Base-by-base conservation (phyloP, 2,329 filamentous ascomycete species). In the Alternaria gaisen region DNA sequence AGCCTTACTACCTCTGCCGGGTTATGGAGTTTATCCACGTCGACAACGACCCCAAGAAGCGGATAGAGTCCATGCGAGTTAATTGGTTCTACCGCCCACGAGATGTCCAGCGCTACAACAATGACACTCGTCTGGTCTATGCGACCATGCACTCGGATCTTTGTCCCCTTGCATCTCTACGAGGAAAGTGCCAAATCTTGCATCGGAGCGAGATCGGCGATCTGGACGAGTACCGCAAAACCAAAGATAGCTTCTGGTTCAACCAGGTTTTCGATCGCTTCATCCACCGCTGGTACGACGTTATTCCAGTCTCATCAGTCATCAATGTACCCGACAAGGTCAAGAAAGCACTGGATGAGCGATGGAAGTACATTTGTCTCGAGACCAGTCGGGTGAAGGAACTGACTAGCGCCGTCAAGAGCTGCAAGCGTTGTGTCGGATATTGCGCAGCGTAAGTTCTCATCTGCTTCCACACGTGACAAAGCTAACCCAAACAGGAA, bases 51-150 rank as follows among this genome's bases (percentile, higher is more conserved):
- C 81, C 84, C 36, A 85, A 84, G 56, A 87, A 88, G 60, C 90
- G 91, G 1, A 89, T 99, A 66, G 94, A 97, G 76, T 89, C 92
- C 42, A 81, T 99, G 72, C 90, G 94, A 69, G 91, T 98, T 75
- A 99, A 99, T 82, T 99, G 95, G 95, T 97, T 94, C 80, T 98
- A 98, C 79, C 89, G 95, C 41, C 94, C 95, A 58, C 93, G 95
- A 80, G 95, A 99, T 81, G 97, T 98, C 75, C 92, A 92, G 69
- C 92, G 94, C 70, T 95, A 94, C 81, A 90, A 92, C 70, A 90
- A 91, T 77, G 95, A 99, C 83, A 94, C 92, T 61, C 91, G 95
- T 64, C 85, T 94, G 72, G 88, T 99, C 53, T 97, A 94, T 80
- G 94, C 93, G 64, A 97, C 95, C 30, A 99, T 99, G 95, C 95